Base-by-base conservation (phyloP, 805 yeast species). In the Blastobotrys peoriensis region DNA sequence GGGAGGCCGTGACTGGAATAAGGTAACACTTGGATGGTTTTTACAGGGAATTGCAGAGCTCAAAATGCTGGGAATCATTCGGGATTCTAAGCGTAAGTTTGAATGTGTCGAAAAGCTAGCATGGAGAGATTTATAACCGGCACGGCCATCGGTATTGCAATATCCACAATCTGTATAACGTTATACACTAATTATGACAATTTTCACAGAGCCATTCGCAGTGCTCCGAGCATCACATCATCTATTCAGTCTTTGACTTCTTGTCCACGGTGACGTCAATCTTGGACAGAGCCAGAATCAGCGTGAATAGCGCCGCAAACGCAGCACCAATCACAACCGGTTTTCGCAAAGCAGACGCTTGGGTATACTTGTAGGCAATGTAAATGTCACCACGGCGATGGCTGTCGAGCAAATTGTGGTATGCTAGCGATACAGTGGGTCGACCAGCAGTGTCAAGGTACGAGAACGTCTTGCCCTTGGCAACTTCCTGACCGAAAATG, bases 381-480 rank as follows among this genome's bases (percentile, higher is more conserved):
- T 74, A 64, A 3, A 88, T 63, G 36, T 77, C 77, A 15, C 78
- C 67, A 34, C 66, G 67, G 48, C 74, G 69, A 59, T 85, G 70
- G 46, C 79, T 87, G 61, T 84, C 95, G 44, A 84, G 74, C 49
- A 89, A 57, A 62, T 85, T 81, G 15, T 62, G 60, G 61, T 70
- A 84, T 20, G 64, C 64, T 38, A 88, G 63, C 13, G 81, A 74
- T 10, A 85, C 74, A 51, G 84, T 82, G 15, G 86, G 79, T 56
- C 91, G 94, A 20, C 98, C 97, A 20, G 71, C 65, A 20, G 77
- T 66, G 52, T 91, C 98, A 52, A 91, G 76, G 63, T 58, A 64
- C 51, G 62, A 58, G 48, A 47, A 57, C n/a, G 64, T 72, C 20
- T 58, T 51, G 9, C 57, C 38, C 34, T 57, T 45, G 13, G 56